Evolutionary conservation across 768 basidiomycete genomes (phyloP), one percentile per base, ranked within the genome.

Genomic region (Amanita subjunquillea): DNA sequence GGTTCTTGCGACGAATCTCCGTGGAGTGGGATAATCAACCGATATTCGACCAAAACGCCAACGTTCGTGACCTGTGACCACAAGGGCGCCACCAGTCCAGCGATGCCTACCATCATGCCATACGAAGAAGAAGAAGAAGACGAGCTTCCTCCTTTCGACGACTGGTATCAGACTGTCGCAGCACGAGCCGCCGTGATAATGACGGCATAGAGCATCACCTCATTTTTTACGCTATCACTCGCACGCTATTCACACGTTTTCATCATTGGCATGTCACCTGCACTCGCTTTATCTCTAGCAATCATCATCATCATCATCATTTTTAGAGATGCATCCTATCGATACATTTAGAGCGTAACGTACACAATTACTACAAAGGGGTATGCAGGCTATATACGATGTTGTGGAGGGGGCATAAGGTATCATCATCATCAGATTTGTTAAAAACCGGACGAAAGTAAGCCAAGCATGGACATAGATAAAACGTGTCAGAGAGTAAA

Each of bases 81-180:
- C 36, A 23, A 34, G n/a, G 25, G 20, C 41, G 27, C 51, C 32
- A 53, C 57, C 30, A 54, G 17, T 8, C 7, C 50, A n/a, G 43
- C 46, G 54, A 58, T 55, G 43, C 63, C 43, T 53, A 56, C 41
- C 45, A 62, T 55, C 57, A 66, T 57, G 23, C 68, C 67, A 25
- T 68, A 66, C 34, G 67, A 69, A 39, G 70, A 72, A 43, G 71
- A 66, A 30, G 67, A 69, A 39, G 70, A 72, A 43, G 71, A 70
- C 29, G 69, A 66, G 8, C 68, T 70, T 40, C 72, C 72, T 54
- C 65, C 69, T 10, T 63, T 71, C 36, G 72, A 74, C 54, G 68
- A 68, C 36, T 74, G 72, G 71, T 73, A 69, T 57, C 56, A 58
- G 47, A 62, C 57, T 34, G 60, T 67, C 17, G 60, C 62, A 10